These are phyloP conservation scores for Darksidea phi DNA, from an alignment of 495 filamentous ascomycete species.

Conservation along the genomic window DNA sequence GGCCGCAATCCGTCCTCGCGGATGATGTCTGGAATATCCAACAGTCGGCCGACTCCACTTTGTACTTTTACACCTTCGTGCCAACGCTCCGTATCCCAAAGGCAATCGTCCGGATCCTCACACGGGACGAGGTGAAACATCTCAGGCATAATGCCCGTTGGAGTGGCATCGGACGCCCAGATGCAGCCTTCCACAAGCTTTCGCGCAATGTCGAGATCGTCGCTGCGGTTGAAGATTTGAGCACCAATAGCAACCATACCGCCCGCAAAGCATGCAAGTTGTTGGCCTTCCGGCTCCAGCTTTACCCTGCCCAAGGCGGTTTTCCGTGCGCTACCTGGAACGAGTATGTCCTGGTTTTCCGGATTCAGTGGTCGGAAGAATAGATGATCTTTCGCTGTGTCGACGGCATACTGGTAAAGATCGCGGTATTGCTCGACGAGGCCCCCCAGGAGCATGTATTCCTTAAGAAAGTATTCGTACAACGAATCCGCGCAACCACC, in stretches of 20 bases:
- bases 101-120: slow-evolving; percentile 45
- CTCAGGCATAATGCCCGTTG: slow-evolving; percentile 81
- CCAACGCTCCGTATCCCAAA: slow-evolving; percentile 59
- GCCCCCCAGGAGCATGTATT: slow-evolving; percentile 77
- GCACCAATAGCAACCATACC: slow-evolving; percentile 92
- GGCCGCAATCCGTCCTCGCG: slow-evolving; percentile 50
- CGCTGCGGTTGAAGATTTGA: slow-evolving; percentile 71
- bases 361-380: slow-evolving; percentile 82
- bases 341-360: slow-evolving; percentile 72
- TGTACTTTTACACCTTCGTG: slow-evolving; percentile 24
- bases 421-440: slow-evolving; percentile 71
- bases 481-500: slow-evolving; percentile 85
- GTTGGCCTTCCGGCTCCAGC: slow-evolving; percentile 62
- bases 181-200: slow-evolving; percentile 90
- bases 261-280: slow-evolving; percentile 86
- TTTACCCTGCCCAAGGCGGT: slow-evolving; percentile 40
- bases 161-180: slow-evolving; percentile 83
- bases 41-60: slow-evolving; percentile 30
- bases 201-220: slow-evolving; percentile 76
- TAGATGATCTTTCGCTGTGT: slow-evolving; percentile 69
- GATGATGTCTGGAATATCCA: slow-evolving; percentile 43
- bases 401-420: slow-evolving; percentile 73
- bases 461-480: slow-evolving; percentile 94
- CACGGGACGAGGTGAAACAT: slow-evolving; percentile 65
- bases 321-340: slow-evolving; percentile 53